These are phyloP conservation scores for Wickerhamiella shivajii DNA, from an alignment of 805 yeast genomes.

Conservation along the genomic window DNA sequence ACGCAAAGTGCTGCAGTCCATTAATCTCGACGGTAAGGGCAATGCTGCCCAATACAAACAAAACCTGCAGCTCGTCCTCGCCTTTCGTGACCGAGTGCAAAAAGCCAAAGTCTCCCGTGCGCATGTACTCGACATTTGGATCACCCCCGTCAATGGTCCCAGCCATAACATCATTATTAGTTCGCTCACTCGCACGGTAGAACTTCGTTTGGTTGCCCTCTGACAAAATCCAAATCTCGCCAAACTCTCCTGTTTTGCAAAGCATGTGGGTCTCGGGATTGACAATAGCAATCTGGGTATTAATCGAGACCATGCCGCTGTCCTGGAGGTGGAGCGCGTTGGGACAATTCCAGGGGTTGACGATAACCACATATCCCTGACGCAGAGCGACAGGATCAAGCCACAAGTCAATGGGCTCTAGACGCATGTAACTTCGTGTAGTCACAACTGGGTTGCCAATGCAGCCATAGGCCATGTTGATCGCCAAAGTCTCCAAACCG, in stretches of 20 bases:
- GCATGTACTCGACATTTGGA: conserved; percentile 45
- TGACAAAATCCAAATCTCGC: conserved; percentile 93
- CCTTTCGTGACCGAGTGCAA: conserved; percentile 51
- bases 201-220: conserved; percentile 63
- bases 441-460: conserved; percentile 70
- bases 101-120: conserved; percentile 94
- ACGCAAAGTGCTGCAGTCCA: conserved; percentile 84
- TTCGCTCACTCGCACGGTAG: conserved; percentile 39
- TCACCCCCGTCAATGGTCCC: conserved; percentile 56
- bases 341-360: conserved; percentile 56
- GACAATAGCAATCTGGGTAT: conserved; percentile 86
- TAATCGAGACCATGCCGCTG: conserved; percentile 90
- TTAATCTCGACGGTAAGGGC: conserved; percentile 78
- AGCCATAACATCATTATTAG: conserved; percentile 35
- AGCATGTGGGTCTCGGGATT: conserved; percentile 77
- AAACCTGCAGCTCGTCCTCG: conserved; percentile 47
- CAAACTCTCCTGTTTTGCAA: conserved; percentile 82
- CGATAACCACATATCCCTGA: conserved; percentile 74
- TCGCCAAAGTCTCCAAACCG: conserved; percentile 48
- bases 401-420: conserved; percentile 77
- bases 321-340: conserved; percentile 72
- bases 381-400: conserved; percentile 77
- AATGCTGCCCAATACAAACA: conserved; percentile 73
- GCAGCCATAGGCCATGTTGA: conserved; percentile 68
- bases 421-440: conserved; percentile 72